Conservation (phyloP, 768 basidiomycete species). For the Serendipita sp. region DNA sequence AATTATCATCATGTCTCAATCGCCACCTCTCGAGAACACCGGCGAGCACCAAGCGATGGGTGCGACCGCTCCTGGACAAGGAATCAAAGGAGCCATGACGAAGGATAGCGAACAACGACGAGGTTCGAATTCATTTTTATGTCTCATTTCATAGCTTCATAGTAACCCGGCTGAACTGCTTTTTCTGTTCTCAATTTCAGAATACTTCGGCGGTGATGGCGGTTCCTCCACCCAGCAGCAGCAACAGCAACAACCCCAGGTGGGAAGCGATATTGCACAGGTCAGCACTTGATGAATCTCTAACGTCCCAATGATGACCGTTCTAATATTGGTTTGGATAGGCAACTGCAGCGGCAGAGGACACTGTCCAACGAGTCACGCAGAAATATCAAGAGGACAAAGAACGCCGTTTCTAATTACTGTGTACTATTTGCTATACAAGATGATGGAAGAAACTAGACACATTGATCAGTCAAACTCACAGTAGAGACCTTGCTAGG, state of each 20-base stretch:
- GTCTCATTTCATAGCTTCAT: too few species aligned
- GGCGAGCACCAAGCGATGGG: conserved; percentile 3
- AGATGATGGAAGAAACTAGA: not conserved
- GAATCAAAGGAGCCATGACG: not conserved
- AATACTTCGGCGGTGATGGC: not conserved
- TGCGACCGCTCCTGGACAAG: not conserved
- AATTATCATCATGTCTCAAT: not conserved
- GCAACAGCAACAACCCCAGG: not conserved
- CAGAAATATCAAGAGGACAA: conserved; percentile 1
- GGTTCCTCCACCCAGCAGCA: not conserved
- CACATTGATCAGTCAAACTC: not conserved
- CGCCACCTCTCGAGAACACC: conserved; percentile 2
- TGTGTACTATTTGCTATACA: not conserved
- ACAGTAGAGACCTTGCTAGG: too few species aligned
- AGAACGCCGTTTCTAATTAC: not conserved
- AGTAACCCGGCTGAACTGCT: not conserved
- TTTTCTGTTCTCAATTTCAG: not conserved
- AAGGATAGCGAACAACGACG: not conserved
- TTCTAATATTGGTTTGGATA: too few species aligned
- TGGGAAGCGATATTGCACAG: not conserved
- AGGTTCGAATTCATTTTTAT: too few species aligned
- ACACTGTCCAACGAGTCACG: not conserved
- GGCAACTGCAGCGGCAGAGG: not conserved
- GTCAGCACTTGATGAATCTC: too few species aligned
- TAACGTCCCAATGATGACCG: too few species aligned